phyloP scores from a whole-genome alignment of 371 early-diverging fungal genomes.

The Mucor piriformis region DNA sequence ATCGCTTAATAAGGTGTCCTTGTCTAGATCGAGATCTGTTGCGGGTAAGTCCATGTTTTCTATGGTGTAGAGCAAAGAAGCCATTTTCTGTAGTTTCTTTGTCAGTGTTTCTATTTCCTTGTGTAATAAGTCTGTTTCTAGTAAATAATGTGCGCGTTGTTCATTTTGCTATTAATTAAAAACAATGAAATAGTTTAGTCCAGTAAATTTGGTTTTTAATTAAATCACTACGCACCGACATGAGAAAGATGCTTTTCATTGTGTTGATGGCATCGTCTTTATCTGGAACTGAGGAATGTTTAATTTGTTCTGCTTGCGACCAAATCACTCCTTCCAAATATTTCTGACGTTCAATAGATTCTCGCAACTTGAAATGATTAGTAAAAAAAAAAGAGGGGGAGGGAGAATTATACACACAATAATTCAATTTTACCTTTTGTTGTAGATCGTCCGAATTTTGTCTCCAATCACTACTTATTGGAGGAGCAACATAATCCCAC shows the following conservation, averaged over 20 bases:
- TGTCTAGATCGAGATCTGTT: conserved; percentile 29
- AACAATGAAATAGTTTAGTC: too few relatives aligned
- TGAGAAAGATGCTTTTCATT: conserved; percentile 33
- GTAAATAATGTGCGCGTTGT: conserved; percentile 22
- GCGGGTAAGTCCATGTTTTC: conserved; percentile 34
- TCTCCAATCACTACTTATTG: conserved; percentile 12
- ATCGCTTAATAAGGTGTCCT: conserved; percentile 33
- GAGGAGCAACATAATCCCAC: conserved; percentile 31
- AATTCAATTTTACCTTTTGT: conserved; percentile 28
- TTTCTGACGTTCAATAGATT: conserved; percentile 31
- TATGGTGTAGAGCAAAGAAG: conserved; percentile 29
- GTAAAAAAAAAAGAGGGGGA: too few relatives aligned
- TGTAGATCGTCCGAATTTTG: conserved; percentile 28
- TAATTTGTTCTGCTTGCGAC: conserved; percentile 37
- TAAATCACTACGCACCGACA: too few relatives aligned
- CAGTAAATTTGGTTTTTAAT: too few relatives aligned
- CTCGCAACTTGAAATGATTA: conserved; percentile 14
- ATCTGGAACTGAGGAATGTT: conserved; percentile 12
- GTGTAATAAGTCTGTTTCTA: conserved; percentile 29
- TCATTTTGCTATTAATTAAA: conserved; percentile 33
- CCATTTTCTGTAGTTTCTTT: conserved; percentile 30
- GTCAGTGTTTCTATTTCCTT: conserved; percentile 30
- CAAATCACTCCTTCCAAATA: conserved; percentile 31
- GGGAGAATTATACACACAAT: too few relatives aligned
- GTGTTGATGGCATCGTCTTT: conserved; percentile 29